These are phyloP conservation scores for Blastocystis sp. DNA, from an alignment of 352 stramenopile species.

Conservation along the genomic window DNA sequence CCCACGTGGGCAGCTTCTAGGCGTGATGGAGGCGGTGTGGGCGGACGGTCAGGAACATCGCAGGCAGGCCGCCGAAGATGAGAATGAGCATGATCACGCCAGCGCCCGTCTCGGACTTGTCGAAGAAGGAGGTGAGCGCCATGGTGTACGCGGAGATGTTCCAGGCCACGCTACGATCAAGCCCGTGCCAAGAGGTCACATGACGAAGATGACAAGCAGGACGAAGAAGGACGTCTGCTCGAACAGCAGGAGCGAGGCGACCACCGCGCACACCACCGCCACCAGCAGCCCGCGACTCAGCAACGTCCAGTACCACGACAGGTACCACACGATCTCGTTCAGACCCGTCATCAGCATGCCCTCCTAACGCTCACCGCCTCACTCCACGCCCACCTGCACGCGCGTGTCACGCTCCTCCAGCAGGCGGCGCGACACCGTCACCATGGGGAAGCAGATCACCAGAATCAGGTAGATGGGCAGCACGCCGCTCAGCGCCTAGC, in stretches of 20 bases:
- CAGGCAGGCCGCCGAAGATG: constrained; percentile 4
- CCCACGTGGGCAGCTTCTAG: constrained; percentile 38
- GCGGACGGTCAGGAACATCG: constrained; percentile 20
- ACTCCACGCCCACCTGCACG: not conserved
- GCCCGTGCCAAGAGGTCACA: not conserved
- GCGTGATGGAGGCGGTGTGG: not conserved
- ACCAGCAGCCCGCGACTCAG: constrained; percentile 9
- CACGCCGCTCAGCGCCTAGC: not conserved
- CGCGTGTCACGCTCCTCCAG: constrained; percentile 49
- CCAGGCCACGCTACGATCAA: constrained; percentile 20
- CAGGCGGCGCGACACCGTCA: constrained; percentile 32
- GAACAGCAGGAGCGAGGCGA: constrained; percentile 24
- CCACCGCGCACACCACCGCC: not conserved
- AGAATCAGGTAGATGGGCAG: constrained; percentile 48
- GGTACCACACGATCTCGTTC: constrained; percentile 60
- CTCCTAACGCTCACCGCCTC: not conserved
- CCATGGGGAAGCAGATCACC: constrained; percentile 47
- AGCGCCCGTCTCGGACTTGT: constrained; percentile 34
- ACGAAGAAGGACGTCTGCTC: constrained; percentile 27
- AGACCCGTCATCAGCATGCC: constrained; percentile 63
- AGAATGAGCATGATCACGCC: constrained; percentile 56
- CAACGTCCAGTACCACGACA: constrained; percentile 16
- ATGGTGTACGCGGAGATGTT: constrained; percentile 11
- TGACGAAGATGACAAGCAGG: constrained; percentile 27
- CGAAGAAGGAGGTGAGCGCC: constrained; percentile 57